A percentile compares a stretch with the other conserved stretches of the same genome.
phyloP scores from a whole-genome alignment of 2,329 filamentous ascomycete genomes.

The Ceratocystis diversiconidia region DNA sequence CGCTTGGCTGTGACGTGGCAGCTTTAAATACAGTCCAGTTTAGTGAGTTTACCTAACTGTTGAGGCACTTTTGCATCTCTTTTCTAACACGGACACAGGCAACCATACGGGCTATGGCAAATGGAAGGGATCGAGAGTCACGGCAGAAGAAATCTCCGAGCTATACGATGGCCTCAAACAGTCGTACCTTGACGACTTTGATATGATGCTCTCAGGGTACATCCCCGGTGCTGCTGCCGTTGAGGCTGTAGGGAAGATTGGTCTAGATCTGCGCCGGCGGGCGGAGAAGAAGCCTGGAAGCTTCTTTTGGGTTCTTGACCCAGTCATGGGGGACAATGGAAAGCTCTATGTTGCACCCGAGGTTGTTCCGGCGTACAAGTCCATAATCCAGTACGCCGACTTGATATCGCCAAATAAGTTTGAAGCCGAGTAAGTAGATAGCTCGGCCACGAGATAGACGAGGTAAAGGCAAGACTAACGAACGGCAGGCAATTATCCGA shows the following conservation, averaged over 20 bases:
- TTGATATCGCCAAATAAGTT: slow-evolving; percentile 94
- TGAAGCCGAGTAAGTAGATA: slow-evolving; percentile 65
- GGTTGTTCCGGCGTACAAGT: slow-evolving; percentile 81
- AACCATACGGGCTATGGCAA: slow-evolving; percentile 91
- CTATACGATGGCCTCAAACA: slow-evolving; percentile 75
- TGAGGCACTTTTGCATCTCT: not conserved
- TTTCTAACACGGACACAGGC: slow-evolving; percentile 38
- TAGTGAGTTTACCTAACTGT: slow-evolving; percentile 44
- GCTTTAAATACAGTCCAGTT: slow-evolving; percentile 95
- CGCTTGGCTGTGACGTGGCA: slow-evolving; percentile 82
- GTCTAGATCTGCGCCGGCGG: slow-evolving; percentile 59
- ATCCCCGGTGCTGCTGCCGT: slow-evolving; percentile 78
- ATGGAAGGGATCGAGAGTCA: slow-evolving; percentile 70
- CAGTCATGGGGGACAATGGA: slow-evolving; percentile 96
- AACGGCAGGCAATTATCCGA: slow-evolving; percentile 60
- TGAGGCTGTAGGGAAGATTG: slow-evolving; percentile 71
- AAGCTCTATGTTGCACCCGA: slow-evolving; percentile 81
- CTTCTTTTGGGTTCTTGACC: slow-evolving; percentile 96
- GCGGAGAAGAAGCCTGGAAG: slow-evolving; percentile 48
- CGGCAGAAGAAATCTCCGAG: slow-evolving; percentile 67
- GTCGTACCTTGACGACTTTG: slow-evolving; percentile 75
- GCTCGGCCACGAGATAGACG: not conserved
- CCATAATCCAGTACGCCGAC: slow-evolving; percentile 66
- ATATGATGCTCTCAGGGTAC: slow-evolving; percentile 90
- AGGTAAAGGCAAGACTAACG: slow-evolving; percentile 1